Base-by-base conservation (phyloP, 805 yeast genomes). In the Candida xiaguanensis region DNA sequence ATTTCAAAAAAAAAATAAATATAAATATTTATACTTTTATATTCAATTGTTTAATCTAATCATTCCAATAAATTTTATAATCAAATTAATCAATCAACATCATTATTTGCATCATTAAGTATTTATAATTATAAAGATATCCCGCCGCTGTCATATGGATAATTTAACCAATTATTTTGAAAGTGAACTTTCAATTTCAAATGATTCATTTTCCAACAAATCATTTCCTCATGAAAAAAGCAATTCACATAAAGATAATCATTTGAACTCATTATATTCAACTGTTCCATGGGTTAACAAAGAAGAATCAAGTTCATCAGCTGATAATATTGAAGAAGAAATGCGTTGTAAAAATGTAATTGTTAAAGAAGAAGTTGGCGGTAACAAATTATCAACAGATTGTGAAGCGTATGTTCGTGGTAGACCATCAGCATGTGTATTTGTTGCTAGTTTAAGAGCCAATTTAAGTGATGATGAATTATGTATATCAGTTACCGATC, bases 351-450 rank as follows among this genome's bases (percentile, higher is more conserved):
- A 34, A 20, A 12, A 27, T 6, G 36, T n/a, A 24, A 34, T 14
- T 13, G 6, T 11, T 16, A 4, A 4, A n/a, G n/a, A 5, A 19
- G 26, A 22, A 19, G 26, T 17, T 9, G 19, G 38, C 38, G 38
- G 32, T 19, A 35, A 35, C 18, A 19, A n/a, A 13, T 12, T 16
- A 24, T 30, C 34, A 17, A n/a, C 15, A 5, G 17, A 12, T 8
- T 8, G 13, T 12, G 27, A 15, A 4, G n/a, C 19, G 3, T 38
- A 31, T 24, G 25, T 39, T n/a, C 53, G 62, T 41, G 86, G 84
- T 6, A 72, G 84, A 34, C 96, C 96, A 12, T 82, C 95, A 0
- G 79, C 95, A 1, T 86, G 95, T 60, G 85, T 87, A 2, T 87
- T 88, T 65, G 95, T 87, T 40, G 95, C 95, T 19, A 80, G 91